Evolutionary conservation across 1,139 yeast genomes (phyloP).

Genomic region (Taphrina communis): DNA sequence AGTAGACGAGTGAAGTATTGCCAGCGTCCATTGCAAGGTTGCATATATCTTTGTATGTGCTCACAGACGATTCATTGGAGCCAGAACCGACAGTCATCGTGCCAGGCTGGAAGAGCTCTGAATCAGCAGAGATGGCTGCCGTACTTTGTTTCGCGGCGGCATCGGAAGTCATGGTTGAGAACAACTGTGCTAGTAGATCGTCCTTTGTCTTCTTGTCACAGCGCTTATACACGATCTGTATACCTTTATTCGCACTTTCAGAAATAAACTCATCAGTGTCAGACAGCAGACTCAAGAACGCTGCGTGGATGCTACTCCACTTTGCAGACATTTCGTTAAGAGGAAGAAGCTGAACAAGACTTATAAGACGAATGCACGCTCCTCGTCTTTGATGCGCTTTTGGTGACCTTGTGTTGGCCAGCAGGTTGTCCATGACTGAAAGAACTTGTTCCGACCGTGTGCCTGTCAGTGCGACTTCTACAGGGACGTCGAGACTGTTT

Average conservation of each 20-base stretch:
- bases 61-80: slow-evolving; percentile 14
- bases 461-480: not conserved
- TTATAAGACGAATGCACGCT: slow-evolving; percentile 83
- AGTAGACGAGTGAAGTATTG: slow-evolving; percentile 65
- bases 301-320: slow-evolving; percentile 66
- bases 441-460: not conserved
- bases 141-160: slow-evolving; percentile 50
- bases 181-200: slow-evolving; percentile 72
- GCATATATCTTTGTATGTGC: slow-evolving; percentile 42
- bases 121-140: slow-evolving; percentile 65
- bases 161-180: slow-evolving; percentile 68
- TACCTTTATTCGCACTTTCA: slow-evolving; percentile 89
- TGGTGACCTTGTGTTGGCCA: slow-evolving; percentile 13
- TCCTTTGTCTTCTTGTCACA: slow-evolving; percentile 75
- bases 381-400: slow-evolving; percentile 54
- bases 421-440: slow-evolving; percentile 4
- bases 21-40: slow-evolving; percentile 89
- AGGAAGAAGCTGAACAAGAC: slow-evolving; percentile 76
- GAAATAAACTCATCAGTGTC: slow-evolving; percentile 64
- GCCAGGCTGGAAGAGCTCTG: slow-evolving; percentile 85
- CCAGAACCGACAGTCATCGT: slow-evolving; percentile 67
- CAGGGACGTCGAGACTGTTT: slow-evolving; percentile 60
- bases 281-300: slow-evolving; percentile 57
- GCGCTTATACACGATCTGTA: slow-evolving; percentile 77
- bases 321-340: slow-evolving; percentile 56